Percentiles rank a stretch among this genome's conserved stretches.
Conservation (phyloP, 1,284 basidiomycete species). For the Hortiboletus rubellus region DNA sequence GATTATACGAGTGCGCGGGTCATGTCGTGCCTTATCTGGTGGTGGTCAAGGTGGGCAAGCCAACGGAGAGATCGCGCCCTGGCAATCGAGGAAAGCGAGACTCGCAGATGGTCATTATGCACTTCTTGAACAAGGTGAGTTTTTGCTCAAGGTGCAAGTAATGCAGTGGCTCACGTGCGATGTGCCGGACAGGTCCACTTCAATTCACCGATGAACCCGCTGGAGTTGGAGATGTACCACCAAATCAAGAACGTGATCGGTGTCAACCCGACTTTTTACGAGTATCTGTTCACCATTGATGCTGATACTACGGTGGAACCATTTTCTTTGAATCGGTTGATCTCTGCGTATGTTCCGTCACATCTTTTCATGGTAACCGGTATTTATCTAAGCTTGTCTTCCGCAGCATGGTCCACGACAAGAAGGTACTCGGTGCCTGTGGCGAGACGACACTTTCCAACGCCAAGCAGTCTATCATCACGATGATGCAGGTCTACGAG, state of each 20-base stretch:
- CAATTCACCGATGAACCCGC: conserved; percentile 92
- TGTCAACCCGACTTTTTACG: conserved; percentile 98
- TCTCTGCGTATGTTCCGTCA: conserved; percentile 74
- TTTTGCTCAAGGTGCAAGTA: not conserved
- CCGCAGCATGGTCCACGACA: conserved; percentile 84
- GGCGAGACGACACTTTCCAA: conserved; percentile 92
- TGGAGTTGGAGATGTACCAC: conserved; percentile 98
- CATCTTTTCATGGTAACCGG: not conserved
- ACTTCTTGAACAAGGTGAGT: conserved; percentile 91
- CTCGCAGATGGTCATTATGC: conserved; percentile 95
- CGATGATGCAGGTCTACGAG: conserved; percentile 99
- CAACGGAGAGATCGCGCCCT: conserved; percentile 88
- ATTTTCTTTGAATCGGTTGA: conserved; percentile 82
- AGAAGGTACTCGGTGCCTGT: conserved; percentile 91
- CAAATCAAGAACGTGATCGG: conserved; percentile 99
- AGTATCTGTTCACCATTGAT: conserved; percentile 96
- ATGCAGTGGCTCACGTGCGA: not conserved
- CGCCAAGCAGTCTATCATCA: conserved; percentile 90
- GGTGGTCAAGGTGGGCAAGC: conserved; percentile 96
- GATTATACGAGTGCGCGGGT: conserved; percentile 90
- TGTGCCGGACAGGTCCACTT: conserved; percentile 79
- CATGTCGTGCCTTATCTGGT: conserved; percentile 98
- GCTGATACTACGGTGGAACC: conserved; percentile 95
- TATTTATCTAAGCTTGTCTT: not conserved
- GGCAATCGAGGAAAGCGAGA: conserved; percentile 98